A percentile compares a stretch with the other conserved stretches of the same genome.
Conservation (phyloP, 139 green algal genomes). For the Raphidocelis subcapitata region DNA sequence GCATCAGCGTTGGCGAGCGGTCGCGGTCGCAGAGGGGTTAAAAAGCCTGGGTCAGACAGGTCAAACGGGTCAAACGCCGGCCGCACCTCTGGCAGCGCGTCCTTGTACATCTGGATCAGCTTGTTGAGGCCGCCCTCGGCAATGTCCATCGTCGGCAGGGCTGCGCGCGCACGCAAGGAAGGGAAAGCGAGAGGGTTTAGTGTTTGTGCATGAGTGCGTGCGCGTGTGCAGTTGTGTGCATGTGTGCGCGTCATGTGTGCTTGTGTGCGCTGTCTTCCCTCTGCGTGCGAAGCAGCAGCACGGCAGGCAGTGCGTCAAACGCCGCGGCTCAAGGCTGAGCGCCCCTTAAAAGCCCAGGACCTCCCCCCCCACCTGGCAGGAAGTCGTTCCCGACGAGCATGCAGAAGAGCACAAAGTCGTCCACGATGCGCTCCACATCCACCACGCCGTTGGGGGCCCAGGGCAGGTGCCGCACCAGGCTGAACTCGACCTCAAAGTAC, state of each 20-base stretch:
- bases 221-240: too few relatives aligned
- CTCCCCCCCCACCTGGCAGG: slow-evolving; percentile 60
- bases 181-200: not conserved
- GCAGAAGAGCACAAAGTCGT: slow-evolving; percentile 96
- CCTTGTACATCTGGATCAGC: slow-evolving; percentile 90
- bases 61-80: not conserved
- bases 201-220: too few relatives aligned
- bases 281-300: too few relatives aligned
- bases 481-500: slow-evolving; percentile 69
- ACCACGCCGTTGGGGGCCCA: slow-evolving; percentile 36
- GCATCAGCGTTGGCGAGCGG: too few relatives aligned
- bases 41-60: too few relatives aligned
- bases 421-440: slow-evolving; percentile 85
- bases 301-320: too few relatives aligned
- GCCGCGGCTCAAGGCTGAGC: too few relatives aligned
- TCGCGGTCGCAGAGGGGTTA: too few relatives aligned
- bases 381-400: slow-evolving; percentile 98
- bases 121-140: slow-evolving; percentile 87
- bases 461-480: slow-evolving; percentile 14
- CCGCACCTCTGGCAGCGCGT: slow-evolving; percentile 63
- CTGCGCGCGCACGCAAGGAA: slow-evolving; percentile 34
- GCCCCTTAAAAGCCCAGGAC: too few relatives aligned
- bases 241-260: too few relatives aligned
- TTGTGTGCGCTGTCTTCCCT: too few relatives aligned
- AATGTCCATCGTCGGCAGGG: slow-evolving; percentile 89